Conservation (phyloP, 768 basidiomycete genomes). For the Mycena capillaripes region DNA sequence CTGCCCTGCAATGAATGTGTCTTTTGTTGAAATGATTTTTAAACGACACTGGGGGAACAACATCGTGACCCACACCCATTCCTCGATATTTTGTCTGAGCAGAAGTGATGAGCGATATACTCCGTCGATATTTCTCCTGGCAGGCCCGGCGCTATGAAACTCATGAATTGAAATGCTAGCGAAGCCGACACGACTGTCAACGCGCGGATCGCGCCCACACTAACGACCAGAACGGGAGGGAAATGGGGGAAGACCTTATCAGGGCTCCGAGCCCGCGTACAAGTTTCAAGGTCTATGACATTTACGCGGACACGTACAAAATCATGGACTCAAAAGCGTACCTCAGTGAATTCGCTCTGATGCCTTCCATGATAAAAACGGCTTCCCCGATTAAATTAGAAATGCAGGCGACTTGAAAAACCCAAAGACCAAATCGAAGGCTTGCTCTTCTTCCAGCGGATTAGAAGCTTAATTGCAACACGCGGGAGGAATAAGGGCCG, state of each 20-base stretch:
- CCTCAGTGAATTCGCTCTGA: slow-evolving; percentile 59
- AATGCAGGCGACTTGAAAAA: slow-evolving; percentile 55
- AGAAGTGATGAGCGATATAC: too few species aligned
- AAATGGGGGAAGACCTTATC: not conserved
- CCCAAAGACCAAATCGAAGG: slow-evolving; percentile 60
- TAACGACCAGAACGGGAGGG: slow-evolving; percentile 70
- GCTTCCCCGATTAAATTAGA: not conserved
- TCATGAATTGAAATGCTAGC: too few species aligned
- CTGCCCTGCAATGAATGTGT: too few species aligned
- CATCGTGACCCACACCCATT: too few species aligned
- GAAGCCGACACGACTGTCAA: slow-evolving; percentile 60
- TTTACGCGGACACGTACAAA: slow-evolving; percentile 77
- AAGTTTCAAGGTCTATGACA: slow-evolving; percentile 71
- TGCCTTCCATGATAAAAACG: not conserved
- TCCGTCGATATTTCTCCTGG: too few species aligned
- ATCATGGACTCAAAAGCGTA: slow-evolving; percentile 71
- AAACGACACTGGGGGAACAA: too few species aligned
- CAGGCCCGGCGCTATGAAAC: too few species aligned
- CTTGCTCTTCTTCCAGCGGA: slow-evolving; percentile 56
- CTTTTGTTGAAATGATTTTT: too few species aligned
- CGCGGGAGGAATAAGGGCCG: slow-evolving; percentile 64
- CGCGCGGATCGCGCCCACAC: slow-evolving; percentile 65
- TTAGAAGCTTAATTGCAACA: slow-evolving; percentile 71
- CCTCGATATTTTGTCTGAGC: too few species aligned
- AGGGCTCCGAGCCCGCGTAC: slow-evolving; percentile 61